These are phyloP conservation scores for Platanus orientalis DNA, from an alignment of 164 flowering plant species.

Conservation along the genomic window DNA sequence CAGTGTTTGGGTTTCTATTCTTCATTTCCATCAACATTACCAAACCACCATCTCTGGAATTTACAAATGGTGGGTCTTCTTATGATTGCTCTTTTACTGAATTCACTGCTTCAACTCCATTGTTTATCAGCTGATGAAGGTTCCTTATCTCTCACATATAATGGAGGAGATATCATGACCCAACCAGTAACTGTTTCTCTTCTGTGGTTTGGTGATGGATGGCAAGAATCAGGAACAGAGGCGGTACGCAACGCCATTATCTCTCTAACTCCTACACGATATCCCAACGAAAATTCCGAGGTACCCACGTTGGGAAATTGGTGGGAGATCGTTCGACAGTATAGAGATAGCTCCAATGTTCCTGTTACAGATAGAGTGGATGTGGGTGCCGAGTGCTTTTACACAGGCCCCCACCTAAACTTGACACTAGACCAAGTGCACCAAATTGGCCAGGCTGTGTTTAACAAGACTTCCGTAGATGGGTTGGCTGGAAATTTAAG, in stretches of 20 bases:
- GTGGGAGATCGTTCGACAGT: slow-evolving; percentile 13
- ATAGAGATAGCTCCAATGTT: slow-evolving; percentile 7
- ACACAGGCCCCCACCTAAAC: slow-evolving; percentile 7
- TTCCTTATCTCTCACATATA: slow-evolving; percentile 6
- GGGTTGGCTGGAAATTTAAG: slow-evolving; percentile 3
- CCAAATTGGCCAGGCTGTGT: slow-evolving; percentile 1
- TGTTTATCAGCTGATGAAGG: slow-evolving; percentile 10
- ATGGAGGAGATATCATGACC: slow-evolving; percentile 18
- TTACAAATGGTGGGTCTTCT: slow-evolving; percentile 6
- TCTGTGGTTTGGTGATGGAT: slow-evolving; percentile 14
- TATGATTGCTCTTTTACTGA: slow-evolving; percentile 6
- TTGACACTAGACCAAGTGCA: slow-evolving; percentile 8
- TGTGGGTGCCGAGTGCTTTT: slow-evolving; percentile 11
- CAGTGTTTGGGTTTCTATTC: not conserved
- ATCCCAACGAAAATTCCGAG: slow-evolving; percentile 1
- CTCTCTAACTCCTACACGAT: slow-evolving; percentile 3
- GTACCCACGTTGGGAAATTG: slow-evolving; percentile 16
- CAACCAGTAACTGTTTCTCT: slow-evolving; percentile 11
- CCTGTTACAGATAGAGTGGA: slow-evolving; percentile 10
- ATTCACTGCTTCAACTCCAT: slow-evolving; percentile 1
- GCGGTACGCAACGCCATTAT: slow-evolving; percentile 7
- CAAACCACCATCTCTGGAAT: too few species aligned
- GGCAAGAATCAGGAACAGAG: slow-evolving; percentile 6
- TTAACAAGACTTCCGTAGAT: slow-evolving; percentile 10
- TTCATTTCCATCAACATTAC: not conserved